Conservation (phyloP, 2,329 filamentous ascomycete genomes). For the Colletotrichum liaoningense region DNA sequence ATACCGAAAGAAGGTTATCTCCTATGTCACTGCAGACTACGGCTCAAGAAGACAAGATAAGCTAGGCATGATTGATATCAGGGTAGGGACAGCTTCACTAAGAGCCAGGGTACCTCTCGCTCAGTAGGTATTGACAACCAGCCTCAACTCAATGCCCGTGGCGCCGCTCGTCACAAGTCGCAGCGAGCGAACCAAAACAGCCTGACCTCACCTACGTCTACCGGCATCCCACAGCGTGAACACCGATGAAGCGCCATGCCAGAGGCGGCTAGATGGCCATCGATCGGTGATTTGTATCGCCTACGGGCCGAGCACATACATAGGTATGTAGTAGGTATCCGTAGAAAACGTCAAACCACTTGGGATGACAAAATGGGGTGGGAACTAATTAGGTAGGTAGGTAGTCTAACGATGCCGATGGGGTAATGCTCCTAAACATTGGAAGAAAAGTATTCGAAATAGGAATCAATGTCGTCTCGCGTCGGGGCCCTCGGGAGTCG, state of each 20-base stretch:
- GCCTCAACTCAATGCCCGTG: not conserved
- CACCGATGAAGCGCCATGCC: not conserved
- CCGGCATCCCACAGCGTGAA: not conserved
- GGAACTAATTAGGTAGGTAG: not conserved
- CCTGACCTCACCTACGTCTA: not conserved
- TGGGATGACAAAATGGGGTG: not conserved
- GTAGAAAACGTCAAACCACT: not conserved
- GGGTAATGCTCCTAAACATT: too few relatives aligned
- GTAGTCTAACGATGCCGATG: not conserved
- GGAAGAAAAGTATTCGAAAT: not conserved
- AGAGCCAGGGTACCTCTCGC: too few relatives aligned
- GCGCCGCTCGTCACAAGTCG: not conserved
- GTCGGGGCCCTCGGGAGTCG: conserved; percentile 27
- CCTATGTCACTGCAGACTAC: too few relatives aligned
- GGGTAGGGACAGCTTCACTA: not conserved
- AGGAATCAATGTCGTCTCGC: conserved; percentile 1
- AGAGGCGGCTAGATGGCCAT: not conserved
- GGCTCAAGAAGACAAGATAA: too few relatives aligned
- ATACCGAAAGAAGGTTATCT: not conserved
- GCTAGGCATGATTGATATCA: not conserved
- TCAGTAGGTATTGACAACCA: not conserved
- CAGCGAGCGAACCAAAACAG: not conserved
- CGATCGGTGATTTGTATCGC: not conserved
- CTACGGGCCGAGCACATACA: not conserved
- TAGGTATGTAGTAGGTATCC: not conserved